Evolutionary conservation across 2,329 filamentous ascomycete genomes (phyloP).

Genomic region (Verticillium nubilum): DNA sequence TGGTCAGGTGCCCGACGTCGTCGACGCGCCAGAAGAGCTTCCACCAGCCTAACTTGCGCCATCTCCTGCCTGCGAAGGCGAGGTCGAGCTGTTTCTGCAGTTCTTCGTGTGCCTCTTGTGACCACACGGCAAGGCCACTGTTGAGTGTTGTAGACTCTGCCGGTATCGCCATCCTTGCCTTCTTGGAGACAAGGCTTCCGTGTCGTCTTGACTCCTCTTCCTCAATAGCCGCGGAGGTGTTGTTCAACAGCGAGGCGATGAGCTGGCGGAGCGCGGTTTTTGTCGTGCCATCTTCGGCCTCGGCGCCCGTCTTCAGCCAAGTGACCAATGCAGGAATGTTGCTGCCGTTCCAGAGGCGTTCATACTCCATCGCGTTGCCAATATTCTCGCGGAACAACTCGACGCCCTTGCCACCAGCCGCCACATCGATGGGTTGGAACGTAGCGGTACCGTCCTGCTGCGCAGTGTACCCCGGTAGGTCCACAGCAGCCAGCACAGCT

Average conservation of each 20-base stretch:
- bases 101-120: conserved; percentile 75
- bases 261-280: conserved; percentile 63
- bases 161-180: conserved; percentile 22
- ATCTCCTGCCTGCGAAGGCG: conserved; percentile 69
- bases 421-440: conserved; percentile 58
- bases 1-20: conserved; percentile 78
- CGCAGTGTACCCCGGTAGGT: conserved; percentile 42
- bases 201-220: conserved; percentile 38
- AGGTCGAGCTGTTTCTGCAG: conserved; percentile 73
- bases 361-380: conserved; percentile 64
- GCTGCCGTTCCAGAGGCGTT: conserved; percentile 68
- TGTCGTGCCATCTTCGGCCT: conserved; percentile 37
- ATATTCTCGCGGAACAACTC: conserved; percentile 63
- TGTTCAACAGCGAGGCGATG: conserved; percentile 60
- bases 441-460: conserved; percentile 29
- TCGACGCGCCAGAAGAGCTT: conserved; percentile 94
- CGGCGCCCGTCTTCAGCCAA: conserved; percentile 56
- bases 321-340: conserved; percentile 58
- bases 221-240: conserved; percentile 44
- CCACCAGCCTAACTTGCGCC: conserved; percentile 86
- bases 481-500: conserved; percentile 50
- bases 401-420: conserved; percentile 57
- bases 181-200: conserved; percentile 22
- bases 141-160: conserved; percentile 44
- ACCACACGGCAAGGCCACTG: conserved; percentile 62